phyloP scores from a whole-genome alignment of 75 land plant species.

The Chamaecyparis obtusa region DNA sequence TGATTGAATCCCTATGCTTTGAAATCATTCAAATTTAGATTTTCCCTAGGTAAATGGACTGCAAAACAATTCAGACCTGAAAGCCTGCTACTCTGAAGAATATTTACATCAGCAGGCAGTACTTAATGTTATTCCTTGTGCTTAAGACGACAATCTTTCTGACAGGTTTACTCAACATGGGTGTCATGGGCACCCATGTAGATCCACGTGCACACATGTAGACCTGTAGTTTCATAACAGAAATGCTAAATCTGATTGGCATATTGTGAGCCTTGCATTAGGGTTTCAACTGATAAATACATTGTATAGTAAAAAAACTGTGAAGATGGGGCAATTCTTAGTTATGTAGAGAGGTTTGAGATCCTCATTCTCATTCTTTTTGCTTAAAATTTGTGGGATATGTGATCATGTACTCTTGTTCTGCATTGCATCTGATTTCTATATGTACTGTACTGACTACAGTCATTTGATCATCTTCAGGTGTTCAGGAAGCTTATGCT shows the following conservation, averaged over 20 bases:
- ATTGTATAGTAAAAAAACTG: no score
- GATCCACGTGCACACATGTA: background rate
- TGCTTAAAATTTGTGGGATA: background rate
- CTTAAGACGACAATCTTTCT: background rate
- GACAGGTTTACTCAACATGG: background rate
- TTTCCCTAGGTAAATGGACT: background rate
- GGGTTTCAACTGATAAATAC: no score
- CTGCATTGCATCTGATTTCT: background rate
- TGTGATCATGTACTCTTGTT: background rate
- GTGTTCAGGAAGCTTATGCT: conserved; percentile 52
- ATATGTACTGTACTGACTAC: background rate
- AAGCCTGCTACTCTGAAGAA: background rate
- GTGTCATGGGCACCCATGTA: background rate
- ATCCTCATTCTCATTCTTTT: background rate
- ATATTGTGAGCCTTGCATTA: background rate
- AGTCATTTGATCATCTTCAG: conserved; percentile 25
- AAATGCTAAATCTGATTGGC: background rate
- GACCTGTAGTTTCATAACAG: background rate
- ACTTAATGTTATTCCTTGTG: background rate
- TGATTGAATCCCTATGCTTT: no score
- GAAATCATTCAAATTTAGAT: background rate
- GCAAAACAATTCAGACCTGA: background rate
- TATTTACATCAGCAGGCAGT: background rate
- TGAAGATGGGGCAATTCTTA: background rate
- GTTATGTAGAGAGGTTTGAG: background rate